Evolutionary conservation across 148 eudicot species (phyloP), one percentile per base, ranked within the genome.

Genomic region (Polygonum aviculare): DNA sequence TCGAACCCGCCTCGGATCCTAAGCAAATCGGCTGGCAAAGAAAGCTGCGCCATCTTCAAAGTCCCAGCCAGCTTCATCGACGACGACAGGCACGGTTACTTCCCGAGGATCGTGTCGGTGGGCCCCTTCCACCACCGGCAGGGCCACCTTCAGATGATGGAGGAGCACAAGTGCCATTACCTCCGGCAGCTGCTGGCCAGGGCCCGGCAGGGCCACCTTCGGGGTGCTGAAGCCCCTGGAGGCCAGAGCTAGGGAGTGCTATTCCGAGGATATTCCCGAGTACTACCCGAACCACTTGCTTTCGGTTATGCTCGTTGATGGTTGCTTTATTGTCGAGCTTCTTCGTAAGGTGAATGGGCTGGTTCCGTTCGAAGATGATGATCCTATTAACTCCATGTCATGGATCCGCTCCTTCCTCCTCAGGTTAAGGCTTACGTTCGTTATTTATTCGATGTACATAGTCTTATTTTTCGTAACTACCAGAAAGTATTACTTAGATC

Each of bases 281-380:
- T 51, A 79, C 0, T 78, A 45, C 12, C n/a, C 67, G 0, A 81
- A 84, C 39, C 86, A 87, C 31, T 81, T 90, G 62, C 60, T 84
- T 0, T 93, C 90, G 76, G 85, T 93, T 86, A 45, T 93, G 80
- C 97, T 91, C 0, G 86, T 93, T 0, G 98, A 93, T 35, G 97
- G 97, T 1, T 93, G 98, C 48, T 93, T 93, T 73, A 69, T 93
- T 0, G 74, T 91, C 8, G 97, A 93, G 78, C 50, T 93, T 12
- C 91, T 91, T 36, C 63, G 98, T 31, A 91, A 84, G 52, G 78
- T 85, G 7, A 88, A 82, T 0, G 81, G 59, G 2, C 52, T 49
- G 52, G 4, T 49, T 49, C 52, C 52, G 0, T 35, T 76, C 18
- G 88, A 86, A 9, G 65, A 41, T 0, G 80, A 85, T 38, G 91